Evolutionary conservation across 805 yeast genomes (phyloP), one percentile per base, ranked within the genome.

Genomic region (Wickerhamomyces bisporus): DNA sequence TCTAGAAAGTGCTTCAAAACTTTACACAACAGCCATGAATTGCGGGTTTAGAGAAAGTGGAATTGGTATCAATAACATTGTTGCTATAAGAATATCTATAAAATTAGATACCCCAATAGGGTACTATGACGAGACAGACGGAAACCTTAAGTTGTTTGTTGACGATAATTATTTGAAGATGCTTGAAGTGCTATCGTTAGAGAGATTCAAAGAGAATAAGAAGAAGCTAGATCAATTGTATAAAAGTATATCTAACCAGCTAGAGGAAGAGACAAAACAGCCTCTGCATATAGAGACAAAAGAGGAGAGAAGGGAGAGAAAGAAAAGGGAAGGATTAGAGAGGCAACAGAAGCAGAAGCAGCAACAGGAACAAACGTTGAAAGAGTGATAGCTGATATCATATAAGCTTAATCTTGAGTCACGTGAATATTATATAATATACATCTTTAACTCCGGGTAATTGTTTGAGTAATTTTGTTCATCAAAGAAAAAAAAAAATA

Each of bases 41-140:
- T 81, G 93, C 61, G 96, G 96, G 3, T 87, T 82, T 52, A 69
- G 96, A 51, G 96, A 87, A 58, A 73, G 86, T 23, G 96, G 96
- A 1, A 85, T 87, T 32, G 94, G 94, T 7, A 69, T 79, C 23
- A 85, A 86, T 50, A 75, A 77, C 48, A 67, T 81, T 11, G 94
- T 87, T 6, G 96, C 88, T 0, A 73, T 87, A 15, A 66, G 96
- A 45, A 82, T 77, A 1, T 78, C 86, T 5, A 78, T 87, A 40
- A 75, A 76, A 44, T 57, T 87, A 18, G 95, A 87, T 54, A 68
- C 80, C 0, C 96, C 96, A 1, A 73, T 86, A 24, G 96, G 89
- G 0, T 75, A 61, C 48, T 57, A 70, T 11, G 53, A 61, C 16
- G 64, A 61, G 5, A 50, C 42, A 1, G 50, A 47, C 1, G 60